Evolutionary conservation across 148 eudicot genomes (phyloP).

Genomic region (Spergularia marina): DNA sequence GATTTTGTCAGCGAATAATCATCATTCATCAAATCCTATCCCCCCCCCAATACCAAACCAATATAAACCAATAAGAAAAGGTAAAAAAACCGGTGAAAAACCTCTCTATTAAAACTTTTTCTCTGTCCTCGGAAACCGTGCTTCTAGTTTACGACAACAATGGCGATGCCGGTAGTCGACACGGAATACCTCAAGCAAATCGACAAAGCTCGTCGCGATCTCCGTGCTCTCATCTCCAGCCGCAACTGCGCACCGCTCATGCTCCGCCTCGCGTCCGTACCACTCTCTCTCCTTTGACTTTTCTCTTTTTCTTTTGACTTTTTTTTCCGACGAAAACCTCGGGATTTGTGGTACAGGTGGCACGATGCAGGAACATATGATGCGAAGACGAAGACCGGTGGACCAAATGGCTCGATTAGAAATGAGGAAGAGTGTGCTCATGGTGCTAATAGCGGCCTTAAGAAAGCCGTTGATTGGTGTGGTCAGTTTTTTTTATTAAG

Average conservation of each 20-base stretch:
- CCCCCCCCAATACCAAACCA: not conserved
- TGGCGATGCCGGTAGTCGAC: conserved; percentile 85
- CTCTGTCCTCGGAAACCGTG: not conserved
- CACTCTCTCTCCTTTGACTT: not conserved
- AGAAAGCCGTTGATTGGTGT: conserved; percentile 85
- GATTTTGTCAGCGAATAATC: no score
- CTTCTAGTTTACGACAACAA: conserved; percentile 19
- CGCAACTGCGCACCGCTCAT: conserved; percentile 94
- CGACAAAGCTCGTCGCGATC: conserved; percentile 91
- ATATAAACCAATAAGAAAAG: conserved; percentile 2
- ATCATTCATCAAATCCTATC: no score
- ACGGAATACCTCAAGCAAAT: conserved; percentile 70
- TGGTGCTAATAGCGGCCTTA: conserved; percentile 77
- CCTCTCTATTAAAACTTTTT: not conserved
- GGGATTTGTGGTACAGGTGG: conserved; percentile 48
- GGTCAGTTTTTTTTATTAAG: conserved; percentile 34
- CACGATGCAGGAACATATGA: conserved; percentile 98
- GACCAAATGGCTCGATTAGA: conserved; percentile 90
- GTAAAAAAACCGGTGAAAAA: not conserved
- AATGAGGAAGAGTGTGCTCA: conserved; percentile 71
- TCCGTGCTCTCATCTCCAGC: conserved; percentile 82
- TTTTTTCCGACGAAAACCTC: not conserved
- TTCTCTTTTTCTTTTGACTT: conserved; percentile 19
- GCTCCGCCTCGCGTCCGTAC: conserved; percentile 86
- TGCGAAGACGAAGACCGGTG: conserved; percentile 85